Evolutionary conservation across 2,329 filamentous ascomycete species (phyloP).

Genomic region (Pseudogymnoascus sp.): DNA sequence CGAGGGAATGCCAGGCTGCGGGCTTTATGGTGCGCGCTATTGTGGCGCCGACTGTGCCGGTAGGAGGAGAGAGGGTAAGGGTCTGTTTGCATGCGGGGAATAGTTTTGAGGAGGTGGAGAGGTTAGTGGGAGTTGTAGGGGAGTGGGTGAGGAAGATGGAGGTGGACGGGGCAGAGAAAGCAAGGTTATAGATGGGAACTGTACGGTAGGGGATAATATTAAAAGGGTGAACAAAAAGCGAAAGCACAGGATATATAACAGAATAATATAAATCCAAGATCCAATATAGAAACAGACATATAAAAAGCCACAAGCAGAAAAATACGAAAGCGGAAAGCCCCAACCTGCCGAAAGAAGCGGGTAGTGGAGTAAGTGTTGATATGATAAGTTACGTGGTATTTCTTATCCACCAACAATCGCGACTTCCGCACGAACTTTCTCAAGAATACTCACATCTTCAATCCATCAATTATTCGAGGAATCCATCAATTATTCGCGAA

Average conservation of each 20-base stretch:
- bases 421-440: not conserved
- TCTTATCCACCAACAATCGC: not conserved
- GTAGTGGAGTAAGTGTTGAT: not conserved
- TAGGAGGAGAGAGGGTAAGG: conserved; percentile 54
- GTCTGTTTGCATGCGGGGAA: conserved; percentile 64
- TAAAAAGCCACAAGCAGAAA: not conserved
- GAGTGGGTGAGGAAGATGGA: conserved; percentile 17
- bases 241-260: not conserved
- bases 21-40: conserved; percentile 58
- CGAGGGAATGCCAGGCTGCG: conserved; percentile 48
- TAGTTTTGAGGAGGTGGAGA: conserved; percentile 47
- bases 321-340: not conserved
- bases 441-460: not conserved
- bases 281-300: not conserved
- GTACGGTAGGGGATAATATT: not conserved
- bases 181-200: not conserved
- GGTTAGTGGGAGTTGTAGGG: conserved; percentile 30
- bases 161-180: not conserved
- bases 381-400: not conserved
- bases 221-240: not conserved
- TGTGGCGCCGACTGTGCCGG: conserved; percentile 59
- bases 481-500: not conserved
- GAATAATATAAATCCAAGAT: not conserved
- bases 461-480: not conserved
- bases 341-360: not conserved